These are phyloP conservation scores for Geotrichum europaeum DNA, from an alignment of 1,139 yeast species.

Conservation along the genomic window DNA sequence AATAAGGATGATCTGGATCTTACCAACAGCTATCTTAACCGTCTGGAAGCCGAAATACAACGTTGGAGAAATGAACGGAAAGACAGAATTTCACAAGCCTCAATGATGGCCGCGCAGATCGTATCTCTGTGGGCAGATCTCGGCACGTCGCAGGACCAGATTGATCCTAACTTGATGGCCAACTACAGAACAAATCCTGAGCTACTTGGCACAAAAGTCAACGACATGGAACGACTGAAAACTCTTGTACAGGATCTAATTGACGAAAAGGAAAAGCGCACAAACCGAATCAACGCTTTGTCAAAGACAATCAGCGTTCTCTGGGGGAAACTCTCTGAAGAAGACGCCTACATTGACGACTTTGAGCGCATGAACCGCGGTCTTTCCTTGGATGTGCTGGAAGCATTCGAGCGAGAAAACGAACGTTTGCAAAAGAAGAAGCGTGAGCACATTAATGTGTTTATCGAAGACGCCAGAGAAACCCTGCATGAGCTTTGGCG, in stretches of 20 bases:
- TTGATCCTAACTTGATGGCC: conserved; percentile 28
- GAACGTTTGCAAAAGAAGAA: conserved; percentile 55
- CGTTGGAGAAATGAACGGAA: conserved; percentile 29
- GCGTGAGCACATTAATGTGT: conserved; percentile 56
- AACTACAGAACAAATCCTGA: conserved; percentile 28
- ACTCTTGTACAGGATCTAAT: conserved; percentile 16
- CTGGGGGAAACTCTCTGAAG: conserved; percentile 31
- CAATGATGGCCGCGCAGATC: conserved; percentile 26
- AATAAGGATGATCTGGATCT: conserved; percentile 19
- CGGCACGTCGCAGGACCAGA: conserved; percentile 32
- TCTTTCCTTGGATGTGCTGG: conserved; percentile 30
- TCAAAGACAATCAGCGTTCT: conserved; percentile 22
- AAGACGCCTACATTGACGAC: conserved; percentile 19
- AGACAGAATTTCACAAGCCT: conserved; percentile 24
- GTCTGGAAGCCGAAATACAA: conserved; percentile 28
- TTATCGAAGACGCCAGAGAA: conserved; percentile 55
- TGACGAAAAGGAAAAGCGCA: conserved; percentile 22
- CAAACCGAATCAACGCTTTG: conserved; percentile 19
- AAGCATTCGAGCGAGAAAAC: conserved; percentile 48
- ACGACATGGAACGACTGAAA: conserved; percentile 26
- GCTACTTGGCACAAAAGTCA: conserved; percentile 26
- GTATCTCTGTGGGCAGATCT: conserved; percentile 35
- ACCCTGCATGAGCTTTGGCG: conserved; percentile 61
- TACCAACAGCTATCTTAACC: conserved; percentile 23
- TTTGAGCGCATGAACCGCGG: conserved; percentile 34